Conservation (phyloP, 345 rosid species). For the Lagerstroemia speciosa region DNA sequence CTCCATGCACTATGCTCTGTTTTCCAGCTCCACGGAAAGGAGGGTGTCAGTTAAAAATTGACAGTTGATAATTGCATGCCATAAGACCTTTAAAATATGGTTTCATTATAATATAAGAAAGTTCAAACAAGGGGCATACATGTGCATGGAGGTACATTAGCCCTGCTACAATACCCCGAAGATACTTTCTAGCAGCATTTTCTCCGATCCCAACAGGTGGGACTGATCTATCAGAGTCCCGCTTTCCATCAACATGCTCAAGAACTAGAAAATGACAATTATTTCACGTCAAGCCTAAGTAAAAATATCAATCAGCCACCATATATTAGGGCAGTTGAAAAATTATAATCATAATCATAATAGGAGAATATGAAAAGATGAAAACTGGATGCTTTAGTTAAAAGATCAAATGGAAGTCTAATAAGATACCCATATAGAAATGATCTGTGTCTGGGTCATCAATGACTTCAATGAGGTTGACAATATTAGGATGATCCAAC, state of each 20-base stretch:
- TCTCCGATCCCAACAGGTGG: constrained; percentile 61
- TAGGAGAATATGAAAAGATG: not conserved
- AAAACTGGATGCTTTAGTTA: not conserved
- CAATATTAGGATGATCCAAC: constrained; percentile 92
- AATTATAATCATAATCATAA: not conserved
- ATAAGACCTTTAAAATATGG: not conserved
- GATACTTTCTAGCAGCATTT: constrained; percentile 72
- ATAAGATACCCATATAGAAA: constrained; percentile 87
- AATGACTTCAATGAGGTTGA: constrained; percentile 95
- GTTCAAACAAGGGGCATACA: constrained; percentile 34
- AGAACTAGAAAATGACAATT: constrained; percentile 48
- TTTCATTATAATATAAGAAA: not conserved
- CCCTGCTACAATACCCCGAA: constrained; percentile 81
- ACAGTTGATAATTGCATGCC: not conserved
- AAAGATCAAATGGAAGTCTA: constrained; percentile 3
- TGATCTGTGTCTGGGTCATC: constrained; percentile 92
- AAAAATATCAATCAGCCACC: constrained; percentile 1
- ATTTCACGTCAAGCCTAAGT: constrained; percentile 8
- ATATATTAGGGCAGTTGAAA: not conserved
- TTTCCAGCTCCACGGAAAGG: constrained; percentile 7
- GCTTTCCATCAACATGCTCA: constrained; percentile 85
- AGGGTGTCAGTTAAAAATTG: not conserved
- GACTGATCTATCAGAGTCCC: constrained; percentile 59
- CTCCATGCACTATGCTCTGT: constrained; percentile 94
- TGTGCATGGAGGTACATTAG: constrained; percentile 91